A percentile compares a stretch with the other conserved stretches of the same genome.
These are phyloP conservation scores for Epichloe glyceriae DNA, from an alignment of 2,329 filamentous ascomycete genomes.

Conservation along the genomic window DNA sequence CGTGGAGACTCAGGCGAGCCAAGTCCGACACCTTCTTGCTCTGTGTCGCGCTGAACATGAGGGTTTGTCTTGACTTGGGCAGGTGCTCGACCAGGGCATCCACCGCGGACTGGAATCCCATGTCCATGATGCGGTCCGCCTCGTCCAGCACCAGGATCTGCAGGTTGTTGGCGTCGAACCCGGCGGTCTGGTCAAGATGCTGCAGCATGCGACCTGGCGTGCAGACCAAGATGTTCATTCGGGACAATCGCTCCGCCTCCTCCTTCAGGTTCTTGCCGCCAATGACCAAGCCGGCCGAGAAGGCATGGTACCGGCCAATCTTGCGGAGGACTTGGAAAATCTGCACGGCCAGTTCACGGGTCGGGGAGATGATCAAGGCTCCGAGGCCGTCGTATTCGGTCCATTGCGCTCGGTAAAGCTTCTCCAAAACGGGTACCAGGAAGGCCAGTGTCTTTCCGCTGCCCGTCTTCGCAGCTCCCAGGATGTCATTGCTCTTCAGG, in stretches of 20 bases:
- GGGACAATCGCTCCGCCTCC: constrained; percentile 66
- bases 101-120: constrained; percentile 85
- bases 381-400: constrained; percentile 84
- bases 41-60: constrained; percentile 93
- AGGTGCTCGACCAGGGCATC: constrained; percentile 91
- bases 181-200: constrained; percentile 86
- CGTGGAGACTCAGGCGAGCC: constrained; percentile 71
- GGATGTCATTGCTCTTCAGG: constrained; percentile 73
- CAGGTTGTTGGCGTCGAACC: constrained; percentile 79
- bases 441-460: constrained; percentile 94
- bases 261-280: constrained; percentile 85
- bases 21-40: constrained; percentile 89
- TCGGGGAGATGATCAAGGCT: constrained; percentile 85
- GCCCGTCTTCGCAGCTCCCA: constrained; percentile 90
- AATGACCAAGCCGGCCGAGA: constrained; percentile 87
- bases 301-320: constrained; percentile 75
- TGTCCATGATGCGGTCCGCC: constrained; percentile 92
- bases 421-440: constrained; percentile 81
- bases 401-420: constrained; percentile 79
- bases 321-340: constrained; percentile 92
- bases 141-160: constrained; percentile 92
- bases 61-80: constrained; percentile 71
- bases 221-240: constrained; percentile 96
- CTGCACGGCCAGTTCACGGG: constrained; percentile 87
- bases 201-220: constrained; percentile 92